Evolutionary conservation across 139 green algal genomes (phyloP), one percentile per base, ranked within the genome.

Genomic region (Volvox reticuliferus): DNA sequence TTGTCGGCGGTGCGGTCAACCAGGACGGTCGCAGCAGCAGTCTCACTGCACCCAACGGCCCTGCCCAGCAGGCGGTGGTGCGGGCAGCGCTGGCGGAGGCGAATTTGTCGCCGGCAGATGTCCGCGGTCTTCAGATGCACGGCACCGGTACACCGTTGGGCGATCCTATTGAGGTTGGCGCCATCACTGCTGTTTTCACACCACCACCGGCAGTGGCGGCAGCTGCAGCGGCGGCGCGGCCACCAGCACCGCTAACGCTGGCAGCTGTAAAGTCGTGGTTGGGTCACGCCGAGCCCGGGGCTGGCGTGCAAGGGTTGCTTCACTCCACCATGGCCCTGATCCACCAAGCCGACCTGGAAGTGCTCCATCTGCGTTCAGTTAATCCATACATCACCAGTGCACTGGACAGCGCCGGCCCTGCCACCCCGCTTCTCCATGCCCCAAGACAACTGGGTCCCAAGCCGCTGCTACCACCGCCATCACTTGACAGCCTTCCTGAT

Each of bases 11-110:
- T 30, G 93, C 92, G 9, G 95, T 98, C 22, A 98, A 98, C 91
- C 97, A 99, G 93, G 97, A 98, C 88, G 97, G 97, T 35, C 93
- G 96, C 33, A 97, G 94, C 80, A 97, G 94, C 93, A 95, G 94
- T 22, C 94, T 99, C 33, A 99, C 97, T 0, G 97, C 97, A 1
- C 97, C 97, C 35, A 99, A 98, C 81, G 97, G 97, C 12, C 97
- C 97, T 6, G 93, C 94, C 28, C 97, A 99, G 89, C 97, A 98
- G 87, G 91, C 92, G 0, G 97, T 98, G 5, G 94, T 99, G 26
- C 87, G 89, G 0, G 62, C 75, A 19, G 96, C 96, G 0, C 91
- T 99, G 82, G 71, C 65, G 44, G 87, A 83, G 26, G 94, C 95
- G 22, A 68, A 63, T 0, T 20, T 96, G 33, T 14, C 76, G 5